Evolutionary conservation across 2,329 filamentous ascomycete genomes (phyloP).

Genomic region (Penicillium sp.): DNA sequence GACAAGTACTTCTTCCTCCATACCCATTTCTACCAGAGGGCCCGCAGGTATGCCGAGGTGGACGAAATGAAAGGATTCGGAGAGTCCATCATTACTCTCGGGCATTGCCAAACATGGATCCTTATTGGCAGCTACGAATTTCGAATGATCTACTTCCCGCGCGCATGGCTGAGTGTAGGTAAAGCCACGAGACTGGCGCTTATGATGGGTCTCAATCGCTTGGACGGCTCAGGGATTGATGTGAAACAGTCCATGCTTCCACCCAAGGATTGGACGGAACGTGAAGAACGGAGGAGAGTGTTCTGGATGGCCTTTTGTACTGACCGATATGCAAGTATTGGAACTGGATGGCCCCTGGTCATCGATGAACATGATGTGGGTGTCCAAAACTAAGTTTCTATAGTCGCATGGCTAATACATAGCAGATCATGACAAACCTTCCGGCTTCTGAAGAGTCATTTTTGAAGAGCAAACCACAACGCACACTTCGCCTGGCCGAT

Average conservation of each 20-base stretch:
- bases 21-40: conserved; percentile 84
- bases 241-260: conserved; percentile 89
- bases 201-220: conserved; percentile 88
- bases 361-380: conserved; percentile 82
- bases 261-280: conserved; percentile 89
- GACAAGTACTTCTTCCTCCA: conserved; percentile 80
- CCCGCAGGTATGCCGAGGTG: conserved; percentile 84
- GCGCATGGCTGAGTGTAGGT: conserved; percentile 92
- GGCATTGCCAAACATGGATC: conserved; percentile 81
- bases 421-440: conserved; percentile 74
- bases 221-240: conserved; percentile 80
- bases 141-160: conserved; percentile 95
- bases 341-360: conserved; percentile 95
- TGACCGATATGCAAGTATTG: conserved; percentile 91
- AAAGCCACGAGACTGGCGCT: conserved; percentile 76
- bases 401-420: conserved; percentile 18
- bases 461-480: conserved; percentile 72
- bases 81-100: conserved; percentile 81
- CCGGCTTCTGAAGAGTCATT: conserved; percentile 84
- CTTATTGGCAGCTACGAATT: conserved; percentile 85
- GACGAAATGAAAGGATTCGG: conserved; percentile 93
- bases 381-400: neutral
- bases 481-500: conserved; percentile 63
- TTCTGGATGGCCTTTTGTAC: conserved; percentile 94
- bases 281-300: conserved; percentile 84